Conservation (phyloP, 1,284 basidiomycete genomes). For the Leccinum subrobustum region DNA sequence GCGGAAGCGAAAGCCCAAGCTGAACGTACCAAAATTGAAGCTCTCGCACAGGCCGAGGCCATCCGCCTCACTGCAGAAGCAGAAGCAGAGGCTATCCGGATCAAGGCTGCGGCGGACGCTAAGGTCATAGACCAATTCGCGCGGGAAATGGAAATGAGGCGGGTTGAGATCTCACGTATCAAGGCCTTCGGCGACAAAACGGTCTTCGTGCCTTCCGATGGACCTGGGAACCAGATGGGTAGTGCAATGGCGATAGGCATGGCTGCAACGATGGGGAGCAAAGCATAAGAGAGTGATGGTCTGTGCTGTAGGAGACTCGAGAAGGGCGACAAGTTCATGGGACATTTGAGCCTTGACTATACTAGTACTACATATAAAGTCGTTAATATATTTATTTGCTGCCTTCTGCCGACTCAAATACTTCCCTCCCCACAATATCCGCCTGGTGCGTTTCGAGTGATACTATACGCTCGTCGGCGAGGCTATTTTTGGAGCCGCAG, state of each 20-base stretch:
- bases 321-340: background rate
- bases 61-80: conserved; percentile 70
- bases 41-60: conserved; percentile 70
- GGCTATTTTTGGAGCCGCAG: background rate
- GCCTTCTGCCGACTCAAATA: background rate
- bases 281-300: conserved; percentile 24
- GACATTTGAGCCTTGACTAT: background rate
- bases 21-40: conserved; percentile 65
- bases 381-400: background rate
- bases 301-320: background rate
- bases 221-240: conserved; percentile 54
- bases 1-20: conserved; percentile 75
- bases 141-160: conserved; percentile 68
- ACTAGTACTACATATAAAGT: background rate
- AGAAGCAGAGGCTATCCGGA: conserved; percentile 65
- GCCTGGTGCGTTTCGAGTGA: background rate
- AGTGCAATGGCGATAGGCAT: conserved; percentile 61
- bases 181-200: conserved; percentile 67
- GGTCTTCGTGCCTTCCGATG: conserved; percentile 68
- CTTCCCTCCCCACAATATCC: background rate
- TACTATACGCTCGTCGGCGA: background rate
- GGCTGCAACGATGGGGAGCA: conserved; percentile 61
- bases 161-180: conserved; percentile 63
- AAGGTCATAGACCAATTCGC: conserved; percentile 65
- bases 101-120: conserved; percentile 62